phyloP scores from a whole-genome alignment of 108 stramenopile species.

The Pseudonitzschia pungens region DNA sequence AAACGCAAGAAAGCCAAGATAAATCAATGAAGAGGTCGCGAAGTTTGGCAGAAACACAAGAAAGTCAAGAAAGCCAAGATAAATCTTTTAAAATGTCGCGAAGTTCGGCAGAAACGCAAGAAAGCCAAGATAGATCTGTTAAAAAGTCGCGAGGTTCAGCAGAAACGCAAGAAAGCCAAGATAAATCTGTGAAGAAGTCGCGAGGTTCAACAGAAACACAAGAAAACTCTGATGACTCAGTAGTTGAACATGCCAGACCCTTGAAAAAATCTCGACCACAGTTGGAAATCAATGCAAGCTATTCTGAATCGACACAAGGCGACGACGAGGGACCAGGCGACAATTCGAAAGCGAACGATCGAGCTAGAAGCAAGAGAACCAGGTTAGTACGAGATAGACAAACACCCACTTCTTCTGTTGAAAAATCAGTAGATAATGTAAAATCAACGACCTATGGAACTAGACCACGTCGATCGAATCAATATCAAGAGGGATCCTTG shows the following conservation, averaged over 20 bases:
- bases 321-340: neutral
- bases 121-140: too few relatives aligned
- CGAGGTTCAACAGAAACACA: too few relatives aligned
- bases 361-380: neutral
- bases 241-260: neutral
- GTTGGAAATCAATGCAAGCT: neutral
- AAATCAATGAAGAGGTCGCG: too few relatives aligned
- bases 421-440: neutral
- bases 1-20: too few relatives aligned
- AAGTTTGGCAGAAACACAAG: too few relatives aligned
- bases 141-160: too few relatives aligned
- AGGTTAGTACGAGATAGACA: neutral
- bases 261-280: neutral
- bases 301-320: neutral
- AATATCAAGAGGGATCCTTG: neutral
- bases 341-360: neutral
- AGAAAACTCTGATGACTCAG: too few relatives aligned
- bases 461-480: constrained; percentile 1
- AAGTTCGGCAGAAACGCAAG: too few relatives aligned
- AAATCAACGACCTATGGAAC: neutral
- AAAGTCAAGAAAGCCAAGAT: too few relatives aligned
- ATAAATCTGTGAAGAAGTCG: too few relatives aligned
- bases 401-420: neutral
- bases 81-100: too few relatives aligned
- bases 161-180: too few relatives aligned